Evolutionary conservation across 2,329 filamentous ascomycete genomes (phyloP), one percentile per base, ranked within the genome.

Genomic region (Trichoderma koningiopsis): DNA sequence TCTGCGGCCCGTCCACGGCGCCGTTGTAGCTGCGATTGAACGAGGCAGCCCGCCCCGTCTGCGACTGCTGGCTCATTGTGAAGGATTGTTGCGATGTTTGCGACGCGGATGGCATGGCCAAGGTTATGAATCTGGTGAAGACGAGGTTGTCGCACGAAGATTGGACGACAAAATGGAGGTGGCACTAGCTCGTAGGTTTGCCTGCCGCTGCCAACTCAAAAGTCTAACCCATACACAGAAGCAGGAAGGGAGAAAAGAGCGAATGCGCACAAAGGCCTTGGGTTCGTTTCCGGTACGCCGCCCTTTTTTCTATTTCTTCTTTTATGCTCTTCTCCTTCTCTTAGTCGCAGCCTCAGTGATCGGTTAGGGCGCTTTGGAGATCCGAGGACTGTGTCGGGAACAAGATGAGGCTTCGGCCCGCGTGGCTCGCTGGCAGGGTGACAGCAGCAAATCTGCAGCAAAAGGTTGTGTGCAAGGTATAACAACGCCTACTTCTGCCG

Each of bases 31-130:
- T 74, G 59, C 78, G 76, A 35, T 79, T 75, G 69, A 81, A 81
- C n/a, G 80, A 81, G 74, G 75, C 75, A 53, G 74, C 73, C 53
- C 81, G 73, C 70, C 79, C 81, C 27, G 76, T 73, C 71, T 86
- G 85, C 33, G 84, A 84, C 68, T 84, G 83, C 71, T 87, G 85
- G 79, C 84, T 88, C 84, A 88, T 86, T 72, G 79, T 79, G 76
- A 87, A 87, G 59, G 86, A 86, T 66, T 87, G 84, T 71, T 88
- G 86, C 8, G 85, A 86, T 5, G 85, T 82, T 75, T 86, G 84
- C 69, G 84, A 84, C 75, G 83, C 82, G 66, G 81, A 80, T 68
- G 81, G 76, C 77, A 81, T 81, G 63, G 71, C 72, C 68, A 59
- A 43, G n/a, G 27, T 29, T 27, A 49, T 43, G 49, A 56, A 13